Conservation (phyloP, 148 eudicot genomes). For the Amaranthus palmeri region DNA sequence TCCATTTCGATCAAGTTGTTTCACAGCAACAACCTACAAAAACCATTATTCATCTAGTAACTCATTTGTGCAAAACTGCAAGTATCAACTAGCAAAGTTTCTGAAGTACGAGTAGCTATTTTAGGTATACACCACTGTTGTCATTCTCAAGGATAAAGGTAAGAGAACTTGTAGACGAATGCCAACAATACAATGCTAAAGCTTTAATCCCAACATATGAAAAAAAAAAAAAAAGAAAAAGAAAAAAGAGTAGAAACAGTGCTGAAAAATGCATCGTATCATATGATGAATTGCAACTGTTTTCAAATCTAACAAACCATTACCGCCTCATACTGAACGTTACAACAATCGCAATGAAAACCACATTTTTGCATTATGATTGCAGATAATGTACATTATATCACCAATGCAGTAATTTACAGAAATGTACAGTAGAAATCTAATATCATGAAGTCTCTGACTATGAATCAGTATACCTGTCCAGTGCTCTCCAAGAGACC, state of each 20-base stretch:
- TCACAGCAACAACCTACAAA: constrained; percentile 90
- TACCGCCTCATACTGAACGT: too few relatives aligned
- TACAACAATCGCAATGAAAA: too few relatives aligned
- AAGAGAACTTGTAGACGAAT: too few relatives aligned
- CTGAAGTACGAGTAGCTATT: background rate
- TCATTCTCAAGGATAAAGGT: background rate
- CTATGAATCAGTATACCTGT: constrained; percentile 45
- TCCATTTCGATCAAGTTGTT: constrained; percentile 93
- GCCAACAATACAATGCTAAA: too few relatives aligned
- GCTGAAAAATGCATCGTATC: too few relatives aligned
- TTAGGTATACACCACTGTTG: background rate
- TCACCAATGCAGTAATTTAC: background rate
- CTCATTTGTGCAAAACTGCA: background rate
- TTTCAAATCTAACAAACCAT: too few relatives aligned
- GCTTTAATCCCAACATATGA: too few relatives aligned
- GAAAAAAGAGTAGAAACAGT: too few relatives aligned
- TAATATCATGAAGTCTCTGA: background rate
- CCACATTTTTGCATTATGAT: too few relatives aligned
- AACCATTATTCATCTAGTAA: constrained; percentile 8
- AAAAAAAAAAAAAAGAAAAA: too few relatives aligned
- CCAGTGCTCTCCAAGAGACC: constrained; percentile 91
- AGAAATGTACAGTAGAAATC: background rate
- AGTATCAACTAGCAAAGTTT: background rate
- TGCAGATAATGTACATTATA: background rate
- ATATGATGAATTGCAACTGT: too few relatives aligned